Evolutionary conservation across 1,284 basidiomycete genomes (phyloP), one percentile per base, ranked within the genome.

Genomic region (Blastosporella zonata): DNA sequence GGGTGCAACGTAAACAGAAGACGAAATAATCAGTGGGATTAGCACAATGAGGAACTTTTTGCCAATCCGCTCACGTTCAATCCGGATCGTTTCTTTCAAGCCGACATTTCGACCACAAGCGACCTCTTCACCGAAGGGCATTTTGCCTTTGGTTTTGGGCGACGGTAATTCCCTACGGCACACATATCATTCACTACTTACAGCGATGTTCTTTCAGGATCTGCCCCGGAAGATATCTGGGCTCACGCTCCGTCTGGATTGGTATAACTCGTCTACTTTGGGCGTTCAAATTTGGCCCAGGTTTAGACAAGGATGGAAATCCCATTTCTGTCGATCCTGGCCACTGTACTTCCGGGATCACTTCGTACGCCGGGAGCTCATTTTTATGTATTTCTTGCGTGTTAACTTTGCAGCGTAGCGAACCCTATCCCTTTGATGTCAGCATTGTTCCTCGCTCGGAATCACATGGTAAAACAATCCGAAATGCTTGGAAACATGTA

Each of bases 11-110:
- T 20, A 21, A 20, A 4, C 15, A 21, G n/a, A 10, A 9, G 2
- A 15, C n/a, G 2, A 31, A 17, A 36, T 6, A 7, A 36, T 18
- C 13, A 6, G 15, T 36, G 10, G 15, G 31, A 38, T 22, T 29
- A 52, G 35, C 50, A 43, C 27, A 52, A 52, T 27, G 46, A 45
- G 33, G 17, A 40, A 18, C 21, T 43, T n/a, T 51, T 47, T 39
- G 45, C 49, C 10, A 25, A 17, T 1, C 44, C 49, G 1, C 27
- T 43, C 1, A 27, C 31, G 1, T 51, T 51, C 25, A 38, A 47
- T 9, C 49, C 49, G 2, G 45, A 51, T n/a, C 49, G 49, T 9
- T 51, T 51, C 13, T 8, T 51, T 8, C 20, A 36, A 6, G 8
- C 9, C 0, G 22, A 31, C 6, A 10, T 17, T n/a, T 22, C 34